phyloP scores from a whole-genome alignment of 257 asterid genomes.

The Rehmannia glutinosa region DNA sequence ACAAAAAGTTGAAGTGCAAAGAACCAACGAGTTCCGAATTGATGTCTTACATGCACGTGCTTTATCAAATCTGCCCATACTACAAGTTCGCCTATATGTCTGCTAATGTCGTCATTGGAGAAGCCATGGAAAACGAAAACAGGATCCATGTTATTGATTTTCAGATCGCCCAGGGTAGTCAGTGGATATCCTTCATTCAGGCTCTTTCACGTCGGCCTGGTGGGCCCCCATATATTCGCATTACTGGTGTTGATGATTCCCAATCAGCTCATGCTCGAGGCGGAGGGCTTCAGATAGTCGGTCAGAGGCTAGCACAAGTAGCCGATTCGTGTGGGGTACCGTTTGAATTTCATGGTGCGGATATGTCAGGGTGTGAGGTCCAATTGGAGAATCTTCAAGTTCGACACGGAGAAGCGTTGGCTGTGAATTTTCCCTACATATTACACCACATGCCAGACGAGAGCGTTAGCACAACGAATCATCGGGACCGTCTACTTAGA shows the following conservation, averaged over 20 bases:
- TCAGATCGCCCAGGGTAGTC: constrained; percentile 95
- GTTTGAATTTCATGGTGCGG: constrained; percentile 77
- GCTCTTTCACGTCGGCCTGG: constrained; percentile 39
- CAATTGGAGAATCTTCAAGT: constrained; percentile 45
- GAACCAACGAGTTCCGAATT: constrained; percentile 82
- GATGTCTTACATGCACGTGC: constrained; percentile 80
- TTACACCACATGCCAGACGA: constrained; percentile 97
- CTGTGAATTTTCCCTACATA: constrained; percentile 79
- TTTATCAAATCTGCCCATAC: constrained; percentile 76
- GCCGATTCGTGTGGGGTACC: constrained; percentile 73
- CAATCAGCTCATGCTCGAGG: constrained; percentile 83
- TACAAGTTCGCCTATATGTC: constrained; percentile 85
- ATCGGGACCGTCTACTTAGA: constrained; percentile 70
- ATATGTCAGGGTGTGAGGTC: constrained; percentile 67
- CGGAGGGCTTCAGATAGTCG: constrained; percentile 80
- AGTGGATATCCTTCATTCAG: constrained; percentile 63
- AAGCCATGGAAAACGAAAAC: constrained; percentile 69
- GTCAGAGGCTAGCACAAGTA: constrained; percentile 49
- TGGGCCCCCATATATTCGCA: constrained; percentile 41
- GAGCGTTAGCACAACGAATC: constrained; percentile 81
- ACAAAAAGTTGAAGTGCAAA: constrained; percentile 79
- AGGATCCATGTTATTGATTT: constrained; percentile 82
- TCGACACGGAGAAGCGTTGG: constrained; percentile 73
- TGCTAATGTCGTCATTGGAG: constrained; percentile 63
- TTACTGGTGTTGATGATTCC: constrained; percentile 48